Evolutionary conservation across 2,329 filamentous ascomycete species (phyloP).

Genomic region (Sporothrix euskadiensis): DNA sequence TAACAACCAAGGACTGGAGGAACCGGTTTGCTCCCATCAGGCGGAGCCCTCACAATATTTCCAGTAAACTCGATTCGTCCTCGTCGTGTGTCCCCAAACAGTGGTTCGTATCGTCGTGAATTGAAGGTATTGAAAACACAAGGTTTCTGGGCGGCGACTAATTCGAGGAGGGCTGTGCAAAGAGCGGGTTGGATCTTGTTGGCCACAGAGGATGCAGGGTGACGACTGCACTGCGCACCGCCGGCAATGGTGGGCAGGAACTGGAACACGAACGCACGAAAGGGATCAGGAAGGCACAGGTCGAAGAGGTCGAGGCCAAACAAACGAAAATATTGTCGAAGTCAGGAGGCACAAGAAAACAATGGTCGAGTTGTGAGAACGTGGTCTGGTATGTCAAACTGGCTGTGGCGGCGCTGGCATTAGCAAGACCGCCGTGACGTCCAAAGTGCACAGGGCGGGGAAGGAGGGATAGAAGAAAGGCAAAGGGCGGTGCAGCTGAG

Average conservation of each 20-base stretch:
- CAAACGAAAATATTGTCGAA: not conserved
- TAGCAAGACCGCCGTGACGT: slow-evolving; percentile 16
- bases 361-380: not conserved
- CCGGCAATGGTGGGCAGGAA: not conserved
- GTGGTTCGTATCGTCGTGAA: not conserved
- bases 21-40: slow-evolving; percentile 24
- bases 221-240: slow-evolving; percentile 27
- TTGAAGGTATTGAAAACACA: not conserved
- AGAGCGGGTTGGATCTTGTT: slow-evolving; percentile 16
- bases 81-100: not conserved
- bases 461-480: not conserved
- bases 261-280: slow-evolving; percentile 2
- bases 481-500: slow-evolving; percentile 20
- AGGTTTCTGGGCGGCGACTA: not conserved
- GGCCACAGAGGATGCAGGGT: slow-evolving; percentile 25
- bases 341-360: not conserved
- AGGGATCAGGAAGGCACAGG: not conserved
- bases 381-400: slow-evolving; percentile 5
- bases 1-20: slow-evolving; percentile 1
- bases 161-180: slow-evolving; percentile 28
- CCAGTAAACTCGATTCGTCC: not conserved
- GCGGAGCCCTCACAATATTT: not conserved
- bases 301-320: not conserved
- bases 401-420: not conserved
- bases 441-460: slow-evolving; percentile 5